These are phyloP conservation scores for Neckera pumila DNA, from an alignment of 225 moss, liverwort and hornwort species.

Conservation along the genomic window DNA sequence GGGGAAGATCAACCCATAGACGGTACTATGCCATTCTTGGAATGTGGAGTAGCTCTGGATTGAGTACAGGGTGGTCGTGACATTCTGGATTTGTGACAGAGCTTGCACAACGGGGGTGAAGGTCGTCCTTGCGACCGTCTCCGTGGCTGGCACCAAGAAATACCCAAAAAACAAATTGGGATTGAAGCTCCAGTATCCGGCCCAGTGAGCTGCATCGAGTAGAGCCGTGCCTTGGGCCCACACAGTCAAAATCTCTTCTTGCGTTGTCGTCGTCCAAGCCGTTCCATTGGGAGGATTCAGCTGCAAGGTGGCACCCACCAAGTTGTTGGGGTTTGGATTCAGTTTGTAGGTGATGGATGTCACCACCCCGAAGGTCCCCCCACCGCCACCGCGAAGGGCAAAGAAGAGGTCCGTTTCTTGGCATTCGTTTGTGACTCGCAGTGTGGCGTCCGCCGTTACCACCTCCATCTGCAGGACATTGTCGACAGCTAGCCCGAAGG, in stretches of 20 bases:
- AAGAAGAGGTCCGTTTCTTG: conserved; percentile 28
- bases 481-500: conserved; percentile 24
- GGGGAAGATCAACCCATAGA: background rate
- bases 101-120: conserved; percentile 6
- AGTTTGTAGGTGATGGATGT: conserved; percentile 35
- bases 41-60: conserved; percentile 7
- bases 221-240: background rate
- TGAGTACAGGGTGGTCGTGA: background rate
- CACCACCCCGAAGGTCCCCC: conserved; percentile 29
- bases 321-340: conserved; percentile 2
- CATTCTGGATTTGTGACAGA: conserved; percentile 8
- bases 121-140: background rate
- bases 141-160: conserved; percentile 8
- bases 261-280: background rate
- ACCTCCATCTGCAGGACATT: conserved; percentile 26
- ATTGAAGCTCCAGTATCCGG: conserved; percentile 19
- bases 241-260: conserved; percentile 12
- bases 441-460: conserved; percentile 19
- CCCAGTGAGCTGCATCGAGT: conserved; percentile 14
- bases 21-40: conserved; percentile 8
- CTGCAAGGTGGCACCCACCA: background rate
- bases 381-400: conserved; percentile 32
- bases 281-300: background rate
- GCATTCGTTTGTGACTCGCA: background rate
- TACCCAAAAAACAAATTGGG: background rate